Conservation (phyloP, 2,329 filamentous ascomycete species). For the Colletotrichum sansevieriae region DNA sequence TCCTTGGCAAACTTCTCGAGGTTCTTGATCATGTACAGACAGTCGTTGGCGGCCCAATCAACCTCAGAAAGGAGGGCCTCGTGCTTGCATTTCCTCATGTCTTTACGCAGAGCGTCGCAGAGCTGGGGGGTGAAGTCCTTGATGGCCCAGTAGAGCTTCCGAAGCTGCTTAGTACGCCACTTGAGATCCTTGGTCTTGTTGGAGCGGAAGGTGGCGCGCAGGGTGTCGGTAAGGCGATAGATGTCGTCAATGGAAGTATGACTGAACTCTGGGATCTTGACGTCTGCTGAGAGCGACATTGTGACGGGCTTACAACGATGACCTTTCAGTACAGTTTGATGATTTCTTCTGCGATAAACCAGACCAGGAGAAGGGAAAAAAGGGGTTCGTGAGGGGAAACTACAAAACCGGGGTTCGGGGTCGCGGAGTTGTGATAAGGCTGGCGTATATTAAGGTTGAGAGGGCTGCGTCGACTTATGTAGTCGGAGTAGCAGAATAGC, state of each 20-base stretch:
- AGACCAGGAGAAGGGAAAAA: conserved; percentile 9
- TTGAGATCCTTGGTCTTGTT: conserved; percentile 86
- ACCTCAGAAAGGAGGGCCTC: conserved; percentile 83
- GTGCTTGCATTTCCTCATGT: conserved; percentile 82
- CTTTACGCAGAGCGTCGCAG: conserved; percentile 79
- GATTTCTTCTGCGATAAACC: conserved; percentile 13
- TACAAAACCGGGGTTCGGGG: conserved; percentile 29
- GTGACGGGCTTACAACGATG: conserved; percentile 20
- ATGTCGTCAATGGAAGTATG: conserved; percentile 77
- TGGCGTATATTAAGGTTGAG: conserved; percentile 10
- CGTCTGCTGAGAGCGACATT: conserved; percentile 54
- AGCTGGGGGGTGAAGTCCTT: conserved; percentile 82
- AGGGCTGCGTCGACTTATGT: conserved; percentile 36
- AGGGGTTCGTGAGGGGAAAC: conserved; percentile 39
- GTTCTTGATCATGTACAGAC: conserved; percentile 82
- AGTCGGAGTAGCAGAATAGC: conserved; percentile 24
- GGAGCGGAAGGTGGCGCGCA: conserved; percentile 78
- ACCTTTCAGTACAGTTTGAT: neutral
- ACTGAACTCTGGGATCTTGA: conserved; percentile 64
- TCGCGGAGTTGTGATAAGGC: conserved; percentile 1
- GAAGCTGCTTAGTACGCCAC: conserved; percentile 87
- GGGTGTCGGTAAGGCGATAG: conserved; percentile 67
- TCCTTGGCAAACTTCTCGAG: conserved; percentile 87
- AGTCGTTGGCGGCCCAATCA: conserved; percentile 84
- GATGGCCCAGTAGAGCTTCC: conserved; percentile 94